Evolutionary conservation across 139 green algal genomes (phyloP).

Genomic region (Auxenochlorella pyrenoidosa): DNA sequence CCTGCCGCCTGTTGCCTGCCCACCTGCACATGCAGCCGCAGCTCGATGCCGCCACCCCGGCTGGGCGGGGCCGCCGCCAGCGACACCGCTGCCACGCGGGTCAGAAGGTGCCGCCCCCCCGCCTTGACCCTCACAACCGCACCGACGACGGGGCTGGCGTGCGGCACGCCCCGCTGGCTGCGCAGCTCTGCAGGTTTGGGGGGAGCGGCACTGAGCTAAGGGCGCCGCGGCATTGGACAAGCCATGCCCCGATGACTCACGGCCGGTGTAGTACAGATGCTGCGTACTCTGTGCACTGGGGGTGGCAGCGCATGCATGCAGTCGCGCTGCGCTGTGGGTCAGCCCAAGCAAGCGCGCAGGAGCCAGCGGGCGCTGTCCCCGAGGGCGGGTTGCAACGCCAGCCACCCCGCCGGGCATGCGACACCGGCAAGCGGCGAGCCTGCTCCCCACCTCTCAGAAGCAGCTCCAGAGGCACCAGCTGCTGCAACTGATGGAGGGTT

Average conservation of each 20-base stretch:
- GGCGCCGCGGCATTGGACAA: background rate
- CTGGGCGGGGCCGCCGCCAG: background rate
- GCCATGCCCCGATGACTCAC: no score
- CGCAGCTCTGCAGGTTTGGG: background rate
- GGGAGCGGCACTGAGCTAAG: background rate
- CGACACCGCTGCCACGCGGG: background rate
- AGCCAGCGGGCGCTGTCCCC: no score
- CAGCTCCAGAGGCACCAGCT: background rate
- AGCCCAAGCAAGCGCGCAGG: no score
- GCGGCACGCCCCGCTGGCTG: background rate
- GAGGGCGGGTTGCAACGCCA: no score
- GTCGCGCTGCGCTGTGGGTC: no score
- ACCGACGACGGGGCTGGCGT: background rate
- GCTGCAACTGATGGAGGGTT: background rate
- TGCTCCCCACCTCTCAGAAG: background rate
- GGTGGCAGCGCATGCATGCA: no score
- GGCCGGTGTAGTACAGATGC: no score
- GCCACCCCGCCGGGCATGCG: no score
- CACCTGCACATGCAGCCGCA: background rate
- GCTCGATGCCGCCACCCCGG: background rate
- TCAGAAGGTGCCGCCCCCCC: background rate
- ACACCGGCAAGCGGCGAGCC: no score
- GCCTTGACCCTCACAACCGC: background rate
- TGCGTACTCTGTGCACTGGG: no score
- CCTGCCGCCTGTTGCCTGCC: no score